These are phyloP conservation scores for Amanita fuliginea DNA, from an alignment of 768 basidiomycete species.

Conservation along the genomic window DNA sequence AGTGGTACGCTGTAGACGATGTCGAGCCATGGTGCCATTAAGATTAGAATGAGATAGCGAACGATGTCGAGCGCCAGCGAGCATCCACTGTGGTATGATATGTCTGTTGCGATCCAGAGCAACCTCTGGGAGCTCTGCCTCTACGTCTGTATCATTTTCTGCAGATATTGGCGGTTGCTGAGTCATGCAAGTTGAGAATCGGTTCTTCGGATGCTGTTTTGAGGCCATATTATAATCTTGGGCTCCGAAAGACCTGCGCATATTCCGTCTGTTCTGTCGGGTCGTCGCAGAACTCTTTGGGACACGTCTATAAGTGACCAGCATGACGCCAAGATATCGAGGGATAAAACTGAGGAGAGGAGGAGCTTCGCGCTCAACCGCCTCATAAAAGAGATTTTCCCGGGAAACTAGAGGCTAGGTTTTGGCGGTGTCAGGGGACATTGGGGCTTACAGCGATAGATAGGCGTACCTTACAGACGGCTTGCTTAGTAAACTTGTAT, in stretches of 20 bases:
- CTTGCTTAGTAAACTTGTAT: slow-evolving; percentile 95
- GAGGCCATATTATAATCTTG: background rate
- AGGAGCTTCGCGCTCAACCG: slow-evolving; percentile 89
- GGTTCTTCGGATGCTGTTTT: background rate
- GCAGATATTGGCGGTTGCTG: slow-evolving; percentile 14
- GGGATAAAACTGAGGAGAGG: slow-evolving; percentile 91
- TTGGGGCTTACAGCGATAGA: slow-evolving; percentile 11
- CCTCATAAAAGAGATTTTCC: slow-evolving; percentile 97
- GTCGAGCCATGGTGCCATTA: slow-evolving; percentile 23
- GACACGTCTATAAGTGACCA: slow-evolving; percentile 89
- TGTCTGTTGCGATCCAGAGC: slow-evolving; percentile 87
- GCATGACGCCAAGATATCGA: slow-evolving; percentile 97
- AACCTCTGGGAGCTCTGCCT: slow-evolving; percentile 91
- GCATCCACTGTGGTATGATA: slow-evolving; percentile 91
- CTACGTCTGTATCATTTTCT: slow-evolving; percentile 32
- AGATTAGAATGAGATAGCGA: slow-evolving; percentile 38
- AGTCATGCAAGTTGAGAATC: background rate
- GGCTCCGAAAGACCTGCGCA: background rate
- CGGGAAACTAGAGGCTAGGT: slow-evolving; percentile 85
- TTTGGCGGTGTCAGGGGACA: slow-evolving; percentile 11
- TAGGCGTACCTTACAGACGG: slow-evolving; percentile 88
- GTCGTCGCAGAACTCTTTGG: slow-evolving; percentile 21
- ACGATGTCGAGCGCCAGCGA: slow-evolving; percentile 40
- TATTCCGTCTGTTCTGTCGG: background rate
- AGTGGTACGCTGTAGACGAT: slow-evolving; percentile 28